Evolutionary conservation across 2,329 filamentous ascomycete species (phyloP), one percentile per base, ranked within the genome.

Genomic region (Alternaria incomplexa): DNA sequence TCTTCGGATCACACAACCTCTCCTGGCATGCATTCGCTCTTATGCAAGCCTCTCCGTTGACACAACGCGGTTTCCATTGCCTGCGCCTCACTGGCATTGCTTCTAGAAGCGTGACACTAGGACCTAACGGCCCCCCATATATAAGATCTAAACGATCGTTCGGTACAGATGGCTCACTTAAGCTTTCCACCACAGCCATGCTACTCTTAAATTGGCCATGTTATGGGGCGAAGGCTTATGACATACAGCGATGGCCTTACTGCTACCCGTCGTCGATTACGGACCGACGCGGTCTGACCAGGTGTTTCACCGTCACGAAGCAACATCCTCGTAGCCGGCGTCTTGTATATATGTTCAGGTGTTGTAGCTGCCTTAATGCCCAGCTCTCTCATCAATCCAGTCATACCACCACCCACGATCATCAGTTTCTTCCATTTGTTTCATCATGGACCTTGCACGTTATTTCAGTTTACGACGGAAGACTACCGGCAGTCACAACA

Each of bases 401-500:
- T 7, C 7, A 11, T 11, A 46, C 12, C 20, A 55, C 17, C 13
- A 11, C 20, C 9, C 23, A 13, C 20, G 12, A 13, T 50, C 28
- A 56, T 26, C 11, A 47, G 23, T 56, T 47, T 10, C 11, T 57
- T 52, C 25, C 30, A 25, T 55, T 28, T 23, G 26, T 50, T 20
- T 52, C 50, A 48, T 23, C 10, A 73, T 73, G 70, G 67, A 71
- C 46, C 62, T 73, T 20, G 58, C 60, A 17, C 62, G 64, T 11
- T 73, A 70, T 40, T 69, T 71, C 56, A 68, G 66, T 54, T 53
- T 63, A 12, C 56, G 60, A n/a, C 61, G 57, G 52, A 69, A 66
- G 36, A 57, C 52, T 28, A 48, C 56, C 13, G 22, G 50, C 25
- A 26, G 25, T 26, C 50, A 43, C 17, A 50, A 45, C 15, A 26